These are phyloP conservation scores for Mycena filopes DNA, from an alignment of 768 basidiomycete species.

Conservation along the genomic window DNA sequence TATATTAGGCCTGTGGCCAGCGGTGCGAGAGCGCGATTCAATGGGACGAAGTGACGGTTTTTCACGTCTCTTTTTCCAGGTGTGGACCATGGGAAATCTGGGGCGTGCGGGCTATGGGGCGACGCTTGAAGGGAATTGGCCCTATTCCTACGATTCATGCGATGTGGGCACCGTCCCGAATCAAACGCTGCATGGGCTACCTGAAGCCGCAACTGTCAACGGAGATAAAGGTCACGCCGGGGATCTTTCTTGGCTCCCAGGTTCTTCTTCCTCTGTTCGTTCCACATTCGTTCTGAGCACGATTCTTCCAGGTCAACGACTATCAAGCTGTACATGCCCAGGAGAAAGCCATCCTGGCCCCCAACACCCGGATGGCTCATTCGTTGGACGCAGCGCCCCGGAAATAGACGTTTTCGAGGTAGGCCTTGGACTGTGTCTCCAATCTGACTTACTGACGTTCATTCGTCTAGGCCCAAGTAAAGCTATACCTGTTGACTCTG, in stretches of 20 bases:
- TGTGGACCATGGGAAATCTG: conserved; percentile 87
- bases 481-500: not conserved
- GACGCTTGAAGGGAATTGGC: conserved; percentile 78
- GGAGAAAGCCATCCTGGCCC: conserved; percentile 94
- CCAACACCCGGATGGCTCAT: conserved; percentile 78
- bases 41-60: not conserved
- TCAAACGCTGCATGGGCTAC: conserved; percentile 74
- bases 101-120: conserved; percentile 94
- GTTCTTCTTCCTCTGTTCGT: too few species aligned
- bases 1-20: conserved; percentile 80
- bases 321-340: conserved; percentile 90
- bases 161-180: conserved; percentile 92
- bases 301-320: conserved; percentile 83
- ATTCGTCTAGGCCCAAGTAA: conserved; percentile 62
- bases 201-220: conserved; percentile 64
- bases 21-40: conserved; percentile 41
- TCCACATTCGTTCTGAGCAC: too few species aligned
- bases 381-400: conserved; percentile 83
- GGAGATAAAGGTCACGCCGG: conserved; percentile 67
- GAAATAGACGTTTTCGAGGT: conserved; percentile 87
- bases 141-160: conserved; percentile 60
- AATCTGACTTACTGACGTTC: too few species aligned
- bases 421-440: not conserved
- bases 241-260: conserved; percentile 84
- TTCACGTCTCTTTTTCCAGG: conserved; percentile 21